Base-by-base conservation (phyloP, 2,329 filamentous ascomycete species). In the Aspergillus luchuensis region DNA sequence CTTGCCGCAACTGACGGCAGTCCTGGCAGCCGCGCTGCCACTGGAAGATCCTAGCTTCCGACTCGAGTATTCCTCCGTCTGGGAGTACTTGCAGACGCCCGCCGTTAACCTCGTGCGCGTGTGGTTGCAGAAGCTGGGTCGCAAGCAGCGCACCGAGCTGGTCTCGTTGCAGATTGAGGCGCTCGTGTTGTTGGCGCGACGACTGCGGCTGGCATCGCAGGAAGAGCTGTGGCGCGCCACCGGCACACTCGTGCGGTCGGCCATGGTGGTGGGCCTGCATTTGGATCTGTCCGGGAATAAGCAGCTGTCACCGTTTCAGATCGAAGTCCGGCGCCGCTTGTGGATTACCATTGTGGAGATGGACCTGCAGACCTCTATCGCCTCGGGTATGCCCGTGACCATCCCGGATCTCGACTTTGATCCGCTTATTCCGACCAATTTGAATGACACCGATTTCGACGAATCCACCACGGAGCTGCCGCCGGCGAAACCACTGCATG, bases 161-260 rank as follows among this genome's bases (percentile, higher is more conserved):
- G 25, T 60, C 15, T 63, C 63, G 6, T 53, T 70, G 10, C 67
- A 70, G 19, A 52, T 63, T 8, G 63, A 64, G 33, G 55, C 61
- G 1, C 61, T 70, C 2, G 25, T 69, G 2, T 19, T 66, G 2
- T 49, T 69, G 3, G 54, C 63, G 4, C 58, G 57, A 10, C 63
- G 63, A n/a, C 54, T 70, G 5, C 63, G 59, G 4, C 41, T 57
- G 5, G 52, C 21, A 6, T 23, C 64, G 0, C 21, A 56, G 1
- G 68, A 69, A 30, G 67, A 70, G n/a, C 19, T 67, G 6, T 71
- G 85, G 67, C 77, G 84, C 28, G 79, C 83, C 63, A 81, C 80
- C 0, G 67, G 72, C 8, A 64, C 67, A 10, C 65, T 72, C 15
- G 61, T 76, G n/a, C 69, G 73, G 43, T 68, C 75, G 45, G 70